Evolutionary conservation across 1,139 yeast species (phyloP), one percentile per base, ranked within the genome.

Genomic region (Yamadazyma diospyri): DNA sequence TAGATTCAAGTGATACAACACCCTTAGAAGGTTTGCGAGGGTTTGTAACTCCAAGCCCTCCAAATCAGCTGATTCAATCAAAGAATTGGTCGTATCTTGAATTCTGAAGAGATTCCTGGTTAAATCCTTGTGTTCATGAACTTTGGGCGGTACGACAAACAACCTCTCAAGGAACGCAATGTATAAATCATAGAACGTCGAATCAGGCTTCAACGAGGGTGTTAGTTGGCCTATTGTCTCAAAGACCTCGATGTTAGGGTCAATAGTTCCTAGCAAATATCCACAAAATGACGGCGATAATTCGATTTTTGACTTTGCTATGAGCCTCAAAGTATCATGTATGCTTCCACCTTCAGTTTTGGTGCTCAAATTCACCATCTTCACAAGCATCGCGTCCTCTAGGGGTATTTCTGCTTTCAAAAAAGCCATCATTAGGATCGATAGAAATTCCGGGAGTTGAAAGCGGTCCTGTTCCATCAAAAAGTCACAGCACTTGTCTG

Each of bases 111-210:
- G 40, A 40, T 53, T 64, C 27, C 47, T 45, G 21, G 66, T 63
- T 24, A 51, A 38, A 37, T 64, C 45, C 33, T 52, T 38, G 45
- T 56, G 65, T 40, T 67, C 70, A 41, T 69, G 74, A 3, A 57
- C 54, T 17, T 44, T 41, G 0, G 72, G 72, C 8, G 53, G 48
- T 1, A 40, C 56, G 3, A 38, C 42, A 38, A 53, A 68, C 10
- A 65, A 36, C 3, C 42, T 35, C 33, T 66, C 69, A 8, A 66
- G 45, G 35, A 62, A 59, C 6, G 28, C 30, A 14, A 59, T 53
- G 33, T 53, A 51, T 4, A 33, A 31, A 3, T 22, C 11, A 35
- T 51, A 57, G 27, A 60, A 56, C 3, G 36, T 35, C 14, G 56
- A 60, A 30, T 51, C 51, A 4, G 50, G 34, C 24, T 8, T 25